Evolutionary conservation across 495 filamentous ascomycete species (phyloP).

Genomic region (Cairneyella variabilis): DNA sequence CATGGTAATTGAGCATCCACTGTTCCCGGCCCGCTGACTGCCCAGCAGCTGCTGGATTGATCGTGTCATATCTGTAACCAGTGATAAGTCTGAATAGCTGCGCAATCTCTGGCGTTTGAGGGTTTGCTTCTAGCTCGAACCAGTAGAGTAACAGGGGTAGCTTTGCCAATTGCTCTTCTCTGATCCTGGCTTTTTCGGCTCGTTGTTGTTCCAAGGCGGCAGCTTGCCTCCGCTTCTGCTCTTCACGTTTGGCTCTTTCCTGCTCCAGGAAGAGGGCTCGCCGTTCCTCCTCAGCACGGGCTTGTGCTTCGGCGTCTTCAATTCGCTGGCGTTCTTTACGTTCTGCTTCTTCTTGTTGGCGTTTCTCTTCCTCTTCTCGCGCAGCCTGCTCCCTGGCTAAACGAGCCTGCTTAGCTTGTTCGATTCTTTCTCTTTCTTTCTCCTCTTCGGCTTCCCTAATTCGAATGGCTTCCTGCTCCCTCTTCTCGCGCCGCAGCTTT

Average conservation of each 20-base stretch:
- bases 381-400: slow-evolving; percentile 46
- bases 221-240: slow-evolving; percentile 50
- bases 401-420: slow-evolving; percentile 29
- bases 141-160: slow-evolving; percentile 49
- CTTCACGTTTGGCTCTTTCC: slow-evolving; percentile 44
- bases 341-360: slow-evolving; percentile 36
- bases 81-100: slow-evolving; percentile 45
- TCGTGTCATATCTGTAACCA: slow-evolving; percentile 52
- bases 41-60: slow-evolving; percentile 41
- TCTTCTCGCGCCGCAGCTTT: slow-evolving; percentile 35
- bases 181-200: slow-evolving; percentile 26
- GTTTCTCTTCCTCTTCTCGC: slow-evolving; percentile 35
- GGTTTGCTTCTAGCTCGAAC: slow-evolving; percentile 46
- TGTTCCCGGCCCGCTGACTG: slow-evolving; percentile 51
- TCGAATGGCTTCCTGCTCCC: slow-evolving; percentile 45
- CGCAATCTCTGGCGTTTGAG: slow-evolving; percentile 42
- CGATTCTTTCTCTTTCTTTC: slow-evolving; percentile 26
- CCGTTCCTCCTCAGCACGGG: slow-evolving; percentile 33
- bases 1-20: slow-evolving; percentile 76
- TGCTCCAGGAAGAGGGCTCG: slow-evolving; percentile 31
- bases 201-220: slow-evolving; percentile 40
- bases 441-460: slow-evolving; percentile 28
- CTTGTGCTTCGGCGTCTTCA: slow-evolving; percentile 36
- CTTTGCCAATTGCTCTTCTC: slow-evolving; percentile 42
- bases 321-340: slow-evolving; percentile 32